Conservation (phyloP, 208 protist species). For the Leishmania turanica region DNA sequence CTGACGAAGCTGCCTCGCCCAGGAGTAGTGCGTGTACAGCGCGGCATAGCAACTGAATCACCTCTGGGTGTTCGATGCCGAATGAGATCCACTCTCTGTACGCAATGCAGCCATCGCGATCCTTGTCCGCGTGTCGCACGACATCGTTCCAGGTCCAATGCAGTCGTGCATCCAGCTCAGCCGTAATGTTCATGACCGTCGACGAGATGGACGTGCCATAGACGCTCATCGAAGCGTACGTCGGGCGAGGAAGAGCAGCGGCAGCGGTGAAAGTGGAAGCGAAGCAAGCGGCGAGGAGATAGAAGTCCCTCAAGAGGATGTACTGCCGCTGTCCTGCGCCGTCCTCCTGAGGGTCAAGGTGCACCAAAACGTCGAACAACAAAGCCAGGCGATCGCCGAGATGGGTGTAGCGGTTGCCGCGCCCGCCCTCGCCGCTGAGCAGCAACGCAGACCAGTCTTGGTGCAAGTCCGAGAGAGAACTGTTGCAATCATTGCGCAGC, state of each 20-base stretch:
- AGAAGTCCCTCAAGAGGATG: slow-evolving; percentile 50
- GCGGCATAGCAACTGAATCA: slow-evolving; percentile 42
- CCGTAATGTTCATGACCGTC: slow-evolving; percentile 1
- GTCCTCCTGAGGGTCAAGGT: slow-evolving; percentile 19
- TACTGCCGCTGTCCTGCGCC: slow-evolving; percentile 32
- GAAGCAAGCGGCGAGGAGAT: slow-evolving; percentile 29
- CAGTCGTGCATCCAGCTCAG: slow-evolving; percentile 10
- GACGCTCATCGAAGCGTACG: not conserved
- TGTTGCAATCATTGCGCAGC: not conserved
- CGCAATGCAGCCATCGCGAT: slow-evolving; percentile 49
- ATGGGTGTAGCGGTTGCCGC: slow-evolving; percentile 7
- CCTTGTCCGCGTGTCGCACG: slow-evolving; percentile 48
- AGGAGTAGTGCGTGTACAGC: slow-evolving; percentile 17
- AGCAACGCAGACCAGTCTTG: slow-evolving; percentile 6
- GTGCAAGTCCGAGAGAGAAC: not conserved
- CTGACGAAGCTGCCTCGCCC: not conserved
- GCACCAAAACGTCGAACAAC: slow-evolving; percentile 30
- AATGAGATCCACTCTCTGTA: slow-evolving; percentile 64
- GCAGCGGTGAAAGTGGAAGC: not conserved
- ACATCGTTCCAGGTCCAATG: slow-evolving; percentile 34
- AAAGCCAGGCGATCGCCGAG: slow-evolving; percentile 23
- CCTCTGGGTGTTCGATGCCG: slow-evolving; percentile 38
- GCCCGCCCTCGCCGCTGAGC: slow-evolving; percentile 4
- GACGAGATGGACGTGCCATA: slow-evolving; percentile 9
- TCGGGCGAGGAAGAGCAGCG: not conserved